Percentiles rank a stretch among this genome's conserved stretches.
Evolutionary conservation across 2,329 filamentous ascomycete species (phyloP).

Genomic region (Blumeriella jaapii): DNA sequence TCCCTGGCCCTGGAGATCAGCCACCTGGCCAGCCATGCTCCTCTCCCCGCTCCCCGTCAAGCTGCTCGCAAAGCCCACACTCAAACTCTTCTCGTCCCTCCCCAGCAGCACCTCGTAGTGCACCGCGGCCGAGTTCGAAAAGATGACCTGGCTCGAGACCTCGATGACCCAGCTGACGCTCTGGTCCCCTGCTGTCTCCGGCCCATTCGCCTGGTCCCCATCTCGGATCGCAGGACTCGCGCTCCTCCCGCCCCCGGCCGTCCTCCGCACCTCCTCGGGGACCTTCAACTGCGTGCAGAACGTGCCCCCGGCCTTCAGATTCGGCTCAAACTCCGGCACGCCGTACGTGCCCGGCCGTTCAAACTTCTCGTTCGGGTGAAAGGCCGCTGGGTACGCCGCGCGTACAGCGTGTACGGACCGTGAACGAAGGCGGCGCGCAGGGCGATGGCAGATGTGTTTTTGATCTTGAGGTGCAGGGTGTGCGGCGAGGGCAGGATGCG

Average conservation of each 20-base stretch:
- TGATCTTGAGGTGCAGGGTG: conserved; percentile 73
- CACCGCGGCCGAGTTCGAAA: conserved; percentile 79
- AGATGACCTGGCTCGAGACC: conserved; percentile 84
- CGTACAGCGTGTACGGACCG: conserved; percentile 84
- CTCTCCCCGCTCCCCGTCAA: conserved; percentile 25
- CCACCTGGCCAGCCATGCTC: conserved; percentile 52
- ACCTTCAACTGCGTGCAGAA: conserved; percentile 75
- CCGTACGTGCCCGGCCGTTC: conserved; percentile 59
- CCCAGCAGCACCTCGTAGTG: conserved; percentile 80
- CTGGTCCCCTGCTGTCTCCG: conserved; percentile 30
- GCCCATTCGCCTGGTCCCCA: conserved; percentile 20
- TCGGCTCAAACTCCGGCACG: conserved; percentile 85
- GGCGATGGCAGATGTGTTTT: conserved; percentile 83
- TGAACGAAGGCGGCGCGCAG: conserved; percentile 92
- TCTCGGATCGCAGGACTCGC: neutral
- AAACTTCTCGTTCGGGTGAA: conserved; percentile 72
- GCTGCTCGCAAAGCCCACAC: conserved; percentile 38
- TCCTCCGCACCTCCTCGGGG: conserved; percentile 64
- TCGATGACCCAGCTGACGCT: conserved; percentile 82
- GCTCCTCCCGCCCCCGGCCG: conserved; percentile 34
- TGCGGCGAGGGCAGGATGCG: conserved; percentile 80
- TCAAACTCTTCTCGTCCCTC: conserved; percentile 73
- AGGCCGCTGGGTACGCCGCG: conserved; percentile 72
- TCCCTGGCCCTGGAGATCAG: conserved; percentile 56
- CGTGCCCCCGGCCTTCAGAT: conserved; percentile 83